A percentile compares a stretch with the other conserved stretches of the same genome.
phyloP scores from a whole-genome alignment of 2,329 filamentous ascomycete species.

The Rhinocladiella mackenziei region DNA sequence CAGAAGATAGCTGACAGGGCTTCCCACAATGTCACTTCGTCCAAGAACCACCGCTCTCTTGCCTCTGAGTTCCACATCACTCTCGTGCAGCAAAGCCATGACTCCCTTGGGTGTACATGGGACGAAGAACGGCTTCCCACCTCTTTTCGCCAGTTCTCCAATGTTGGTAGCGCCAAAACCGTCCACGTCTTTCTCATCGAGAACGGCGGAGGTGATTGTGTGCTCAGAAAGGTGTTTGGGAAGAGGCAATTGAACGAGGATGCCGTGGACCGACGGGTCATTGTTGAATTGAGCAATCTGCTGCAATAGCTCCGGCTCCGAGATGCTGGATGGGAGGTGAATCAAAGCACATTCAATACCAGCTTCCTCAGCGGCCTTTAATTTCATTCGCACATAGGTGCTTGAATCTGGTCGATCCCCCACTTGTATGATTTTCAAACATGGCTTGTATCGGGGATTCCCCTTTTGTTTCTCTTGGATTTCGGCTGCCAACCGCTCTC shows the following conservation, averaged over 20 bases:
- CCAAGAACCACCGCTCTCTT: constrained; percentile 95
- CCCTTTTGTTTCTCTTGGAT: constrained; percentile 74
- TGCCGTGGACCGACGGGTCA: constrained; percentile 79
- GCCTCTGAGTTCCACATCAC: constrained; percentile 75
- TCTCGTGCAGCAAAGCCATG: constrained; percentile 84
- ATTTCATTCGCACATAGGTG: constrained; percentile 99
- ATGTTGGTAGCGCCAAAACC: constrained; percentile 94
- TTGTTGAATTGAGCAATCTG: constrained; percentile 80
- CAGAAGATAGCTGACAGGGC: constrained; percentile 90
- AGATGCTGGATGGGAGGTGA: constrained; percentile 75
- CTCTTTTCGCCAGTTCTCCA: constrained; percentile 92
- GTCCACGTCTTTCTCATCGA: constrained; percentile 95
- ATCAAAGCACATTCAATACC: constrained; percentile 84
- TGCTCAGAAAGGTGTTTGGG: constrained; percentile 89
- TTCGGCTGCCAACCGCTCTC: constrained; percentile 73
- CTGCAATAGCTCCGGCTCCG: constrained; percentile 80
- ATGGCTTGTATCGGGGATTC: constrained; percentile 85
- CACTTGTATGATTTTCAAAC: constrained; percentile 93
- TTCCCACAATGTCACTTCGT: constrained; percentile 94
- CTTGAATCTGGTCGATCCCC: constrained; percentile 89
- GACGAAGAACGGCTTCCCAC: constrained; percentile 80
- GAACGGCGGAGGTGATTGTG: constrained; percentile 79
- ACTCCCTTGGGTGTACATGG: constrained; percentile 97
- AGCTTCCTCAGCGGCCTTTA: constrained; percentile 94
- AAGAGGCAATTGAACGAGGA: constrained; percentile 88